Evolutionary conservation across 1,284 basidiomycete species (phyloP), one percentile per base, ranked within the genome.

Genomic region (Mycena sp.): DNA sequence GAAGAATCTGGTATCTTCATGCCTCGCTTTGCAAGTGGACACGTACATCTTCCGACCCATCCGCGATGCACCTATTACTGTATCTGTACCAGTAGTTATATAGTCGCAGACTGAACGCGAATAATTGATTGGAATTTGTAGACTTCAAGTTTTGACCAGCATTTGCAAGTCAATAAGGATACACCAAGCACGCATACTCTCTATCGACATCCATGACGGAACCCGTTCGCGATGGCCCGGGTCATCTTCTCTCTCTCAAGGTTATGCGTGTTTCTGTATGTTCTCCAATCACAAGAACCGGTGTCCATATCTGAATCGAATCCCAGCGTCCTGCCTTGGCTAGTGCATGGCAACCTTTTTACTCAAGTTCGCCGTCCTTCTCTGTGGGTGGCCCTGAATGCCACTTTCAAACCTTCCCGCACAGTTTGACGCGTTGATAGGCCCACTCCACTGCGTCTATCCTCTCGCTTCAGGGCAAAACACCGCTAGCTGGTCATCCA

Each of bases 231-330:
- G 63, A 58, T 65, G 64, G 61, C 51, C 81, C 83, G 59, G 79
- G 81, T 0, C 88, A 92, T 72, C 78, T 89, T 37, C 72, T 93
- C 40, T 88, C 91, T 5, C 79, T 93, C 68, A 93, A 93, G 76
- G 91, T 93, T 58, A 93, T 93, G 89, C 85, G 91, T 52, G 83
- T 91, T 62, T 92, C 91, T 73, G 90, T 92, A 78, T 76, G 91
- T 86, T 41, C 51, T 23, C 28, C 50, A 6, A 21, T 25, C 32
- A 23, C 23, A 9, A 19, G n/a, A 29, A 30, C 54, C 52, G 56
- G 65, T 50, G 43, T 60, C 65, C 61, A 60, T 73, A 85, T 72
- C 82, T 85, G 53, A 85, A 86, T 81, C 76, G 82, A 58, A 50
- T 21, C 50, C 23, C 70, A 93, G 90, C 85, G 91, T 68, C 92